Percentiles rank a stretch among this genome's conserved stretches.
Conservation (phyloP, 2,329 filamentous ascomycete species). For the Colletotrichum costaricense region DNA sequence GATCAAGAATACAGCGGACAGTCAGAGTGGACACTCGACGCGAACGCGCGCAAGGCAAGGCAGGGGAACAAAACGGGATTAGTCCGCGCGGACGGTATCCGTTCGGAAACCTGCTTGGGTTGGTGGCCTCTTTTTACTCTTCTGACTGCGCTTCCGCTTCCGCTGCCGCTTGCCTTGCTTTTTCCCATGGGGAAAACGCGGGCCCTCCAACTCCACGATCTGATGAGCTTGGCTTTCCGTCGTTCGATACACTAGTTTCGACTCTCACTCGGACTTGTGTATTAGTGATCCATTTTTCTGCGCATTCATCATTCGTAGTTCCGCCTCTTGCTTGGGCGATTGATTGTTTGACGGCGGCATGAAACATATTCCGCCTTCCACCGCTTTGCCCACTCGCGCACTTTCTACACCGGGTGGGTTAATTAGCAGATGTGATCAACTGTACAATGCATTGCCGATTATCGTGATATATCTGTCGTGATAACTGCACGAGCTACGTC, state of each 20-base stretch:
- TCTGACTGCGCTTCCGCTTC: neutral
- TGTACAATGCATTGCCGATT: neutral
- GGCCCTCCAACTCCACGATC: conserved; percentile 28
- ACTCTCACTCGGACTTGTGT: neutral
- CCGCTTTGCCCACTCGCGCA: too few species aligned
- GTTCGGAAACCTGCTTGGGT: neutral
- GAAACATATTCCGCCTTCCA: neutral
- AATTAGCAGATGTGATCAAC: neutral
- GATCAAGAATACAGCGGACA: conserved; percentile 25
- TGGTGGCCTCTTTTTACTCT: neutral
- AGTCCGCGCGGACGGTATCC: conserved; percentile 13
- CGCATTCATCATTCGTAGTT: neutral
- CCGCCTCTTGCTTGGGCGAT: too few species aligned
- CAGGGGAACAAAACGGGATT: neutral
- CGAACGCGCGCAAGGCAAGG: neutral
- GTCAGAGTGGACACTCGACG: neutral
- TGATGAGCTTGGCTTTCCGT: conserved; percentile 24
- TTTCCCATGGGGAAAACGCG: conserved; percentile 31
- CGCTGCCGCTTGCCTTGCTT: neutral
- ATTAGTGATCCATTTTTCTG: conserved; percentile 5
- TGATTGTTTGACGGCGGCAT: neutral
- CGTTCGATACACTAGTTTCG: conserved; percentile 17
- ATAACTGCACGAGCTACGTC: neutral
- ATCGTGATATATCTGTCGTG: neutral
- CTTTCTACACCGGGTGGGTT: neutral